A percentile compares a stretch with the other conserved stretches of the same genome.
These are phyloP conservation scores for Phytophthora agathidicida DNA, from an alignment of 352 stramenopile species.

Conservation along the genomic window DNA sequence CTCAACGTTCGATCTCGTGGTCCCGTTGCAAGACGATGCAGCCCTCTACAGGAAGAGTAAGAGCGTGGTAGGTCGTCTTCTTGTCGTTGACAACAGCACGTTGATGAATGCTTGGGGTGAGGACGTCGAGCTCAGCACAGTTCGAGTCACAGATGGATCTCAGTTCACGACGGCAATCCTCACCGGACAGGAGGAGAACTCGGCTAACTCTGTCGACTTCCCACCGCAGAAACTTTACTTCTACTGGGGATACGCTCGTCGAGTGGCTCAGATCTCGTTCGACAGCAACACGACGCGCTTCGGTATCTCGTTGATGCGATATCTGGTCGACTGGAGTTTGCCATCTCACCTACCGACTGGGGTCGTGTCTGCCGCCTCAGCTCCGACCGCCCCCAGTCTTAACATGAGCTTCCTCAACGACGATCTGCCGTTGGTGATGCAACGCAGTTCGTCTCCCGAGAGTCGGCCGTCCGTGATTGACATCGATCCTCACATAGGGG, in stretches of 20 bases:
- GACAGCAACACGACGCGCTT: slow-evolving; percentile 59
- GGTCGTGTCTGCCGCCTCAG: slow-evolving; percentile 6
- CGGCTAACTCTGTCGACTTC: slow-evolving; percentile 23
- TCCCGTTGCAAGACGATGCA: slow-evolving; percentile 31
- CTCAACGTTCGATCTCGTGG: slow-evolving; percentile 17
- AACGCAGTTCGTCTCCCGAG: slow-evolving; percentile 16
- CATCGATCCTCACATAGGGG: slow-evolving; percentile 54
- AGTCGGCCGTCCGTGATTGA: slow-evolving; percentile 38
- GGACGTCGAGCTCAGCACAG: slow-evolving; percentile 25
- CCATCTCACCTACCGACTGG: slow-evolving; percentile 45
- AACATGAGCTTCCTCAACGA: slow-evolving; percentile 59
- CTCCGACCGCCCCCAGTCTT: slow-evolving; percentile 16
- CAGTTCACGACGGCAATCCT: slow-evolving; percentile 62
- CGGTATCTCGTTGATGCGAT: slow-evolving; percentile 55
- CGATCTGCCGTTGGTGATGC: slow-evolving; percentile 45
- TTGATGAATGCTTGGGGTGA: slow-evolving; percentile 37
- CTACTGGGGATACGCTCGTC: slow-evolving; percentile 55
- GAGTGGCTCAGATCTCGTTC: slow-evolving; percentile 48
- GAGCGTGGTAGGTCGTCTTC: slow-evolving; percentile 45
- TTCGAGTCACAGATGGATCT: slow-evolving; percentile 54
- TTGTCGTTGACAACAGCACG: slow-evolving; percentile 41
- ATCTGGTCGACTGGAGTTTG: slow-evolving; percentile 45
- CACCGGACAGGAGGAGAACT: slow-evolving; percentile 23
- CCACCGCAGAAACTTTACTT: slow-evolving; percentile 54
- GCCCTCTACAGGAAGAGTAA: slow-evolving; percentile 40